A percentile compares a stretch with the other conserved stretches of the same genome.
phyloP scores from a whole-genome alignment of 192 early-diverging fungal genomes.

The Mortierella antarctica region DNA sequence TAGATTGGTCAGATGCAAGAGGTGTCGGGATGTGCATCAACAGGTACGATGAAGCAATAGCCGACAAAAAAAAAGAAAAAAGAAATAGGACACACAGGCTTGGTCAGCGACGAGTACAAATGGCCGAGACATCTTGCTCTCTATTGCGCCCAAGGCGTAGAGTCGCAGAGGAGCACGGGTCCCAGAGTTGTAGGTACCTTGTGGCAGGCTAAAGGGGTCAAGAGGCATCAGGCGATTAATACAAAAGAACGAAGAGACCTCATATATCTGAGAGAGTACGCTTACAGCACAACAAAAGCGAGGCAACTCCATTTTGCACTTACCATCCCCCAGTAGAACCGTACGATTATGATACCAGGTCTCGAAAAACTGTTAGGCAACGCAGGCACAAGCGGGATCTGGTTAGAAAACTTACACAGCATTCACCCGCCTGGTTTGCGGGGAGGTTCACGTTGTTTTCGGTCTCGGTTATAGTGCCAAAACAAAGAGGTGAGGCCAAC shows the following conservation, averaged over 20 bases:
- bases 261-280: background rate
- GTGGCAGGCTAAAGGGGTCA: constrained; percentile 30
- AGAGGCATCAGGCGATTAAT: background rate
- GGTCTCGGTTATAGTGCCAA: too few relatives aligned
- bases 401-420: background rate
- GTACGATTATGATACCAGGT: constrained; percentile 39
- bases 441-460: too few relatives aligned
- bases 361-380: constrained; percentile 26
- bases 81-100: background rate
- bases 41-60: too few relatives aligned
- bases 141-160: too few relatives aligned
- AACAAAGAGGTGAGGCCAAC: background rate
- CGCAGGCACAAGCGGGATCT: background rate
- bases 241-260: background rate
- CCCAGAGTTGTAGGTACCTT: constrained; percentile 19
- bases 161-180: background rate
- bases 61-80: background rate
- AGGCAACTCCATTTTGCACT: background rate
- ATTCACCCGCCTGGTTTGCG: too few relatives aligned
- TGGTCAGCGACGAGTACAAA: background rate
- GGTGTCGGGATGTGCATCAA: background rate
- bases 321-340: constrained; percentile 47
- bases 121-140: too few relatives aligned
- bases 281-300: background rate
- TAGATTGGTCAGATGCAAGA: background rate